Conservation (phyloP, 2,329 filamentous ascomycete species). For the Ophiostoma sp. region DNA sequence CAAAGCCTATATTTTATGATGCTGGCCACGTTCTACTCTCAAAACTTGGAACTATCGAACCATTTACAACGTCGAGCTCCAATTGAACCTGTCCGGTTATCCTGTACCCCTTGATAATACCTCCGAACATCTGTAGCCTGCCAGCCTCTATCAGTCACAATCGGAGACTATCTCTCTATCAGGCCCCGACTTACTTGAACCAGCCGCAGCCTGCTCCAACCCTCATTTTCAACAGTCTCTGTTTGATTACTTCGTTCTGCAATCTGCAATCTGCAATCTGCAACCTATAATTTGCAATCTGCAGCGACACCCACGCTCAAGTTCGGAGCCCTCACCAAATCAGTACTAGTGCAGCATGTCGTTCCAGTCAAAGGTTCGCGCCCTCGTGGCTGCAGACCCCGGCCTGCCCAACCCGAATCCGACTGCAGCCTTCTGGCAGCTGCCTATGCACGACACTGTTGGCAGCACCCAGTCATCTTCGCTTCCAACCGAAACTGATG, state of each 20-base stretch:
- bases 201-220: neutral
- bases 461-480: slow-evolving; percentile 24
- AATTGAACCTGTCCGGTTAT: neutral
- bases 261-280: neutral
- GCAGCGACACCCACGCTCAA: neutral
- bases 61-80: neutral
- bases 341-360: slow-evolving; percentile 9
- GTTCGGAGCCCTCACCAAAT: neutral
- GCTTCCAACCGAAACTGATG: slow-evolving; percentile 28
- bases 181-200: neutral
- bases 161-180: slow-evolving; percentile 2
- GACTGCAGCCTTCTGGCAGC: slow-evolving; percentile 34
- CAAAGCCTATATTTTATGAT: neutral
- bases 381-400: slow-evolving; percentile 12
- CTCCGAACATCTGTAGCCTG: neutral
- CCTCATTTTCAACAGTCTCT: neutral
- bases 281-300: neutral
- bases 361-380: slow-evolving; percentile 7
- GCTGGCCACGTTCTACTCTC: neutral
- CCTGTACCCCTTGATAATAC: neutral
- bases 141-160: neutral
- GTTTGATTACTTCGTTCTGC: neutral
- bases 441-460: slow-evolving; percentile 28
- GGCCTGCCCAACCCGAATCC: slow-evolving; percentile 34
- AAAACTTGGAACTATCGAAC: neutral